Conservation (phyloP, 208 protist genomes). For the Plasmodiophora brassicae region DNA sequence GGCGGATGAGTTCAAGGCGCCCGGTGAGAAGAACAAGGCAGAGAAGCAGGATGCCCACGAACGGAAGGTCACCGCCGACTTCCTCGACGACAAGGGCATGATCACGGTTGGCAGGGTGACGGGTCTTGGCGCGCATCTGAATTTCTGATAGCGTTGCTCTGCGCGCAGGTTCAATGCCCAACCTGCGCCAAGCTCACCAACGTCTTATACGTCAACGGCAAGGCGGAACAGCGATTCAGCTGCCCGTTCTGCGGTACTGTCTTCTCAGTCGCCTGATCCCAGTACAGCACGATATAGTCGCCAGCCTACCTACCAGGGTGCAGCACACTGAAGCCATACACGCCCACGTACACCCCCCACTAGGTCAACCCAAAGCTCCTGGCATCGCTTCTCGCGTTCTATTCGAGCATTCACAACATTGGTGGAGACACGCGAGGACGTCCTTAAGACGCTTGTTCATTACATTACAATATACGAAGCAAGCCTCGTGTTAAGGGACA, state of each 20-base stretch:
- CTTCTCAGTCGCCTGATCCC: background rate
- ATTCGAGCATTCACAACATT: no score
- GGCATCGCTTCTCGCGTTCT: no score
- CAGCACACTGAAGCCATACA: no score
- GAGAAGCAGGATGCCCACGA: background rate
- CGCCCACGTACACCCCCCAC: no score
- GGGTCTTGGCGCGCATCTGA: background rate
- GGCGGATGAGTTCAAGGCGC: background rate
- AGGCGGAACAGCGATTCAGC: background rate
- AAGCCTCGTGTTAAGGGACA: no score
- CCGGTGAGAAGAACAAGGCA: background rate
- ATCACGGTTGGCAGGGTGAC: background rate
- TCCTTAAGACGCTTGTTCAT: no score
- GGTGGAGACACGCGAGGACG: no score
- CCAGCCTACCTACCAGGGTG: no score
- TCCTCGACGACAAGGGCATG: slow-evolving; percentile 13
- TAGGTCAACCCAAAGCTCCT: no score
- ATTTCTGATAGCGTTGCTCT: background rate
- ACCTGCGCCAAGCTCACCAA: background rate
- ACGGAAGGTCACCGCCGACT: background rate
- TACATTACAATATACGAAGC: no score
- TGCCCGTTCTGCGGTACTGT: slow-evolving; percentile 28
- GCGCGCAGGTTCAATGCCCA: slow-evolving; percentile 22
- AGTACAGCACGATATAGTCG: background rate
- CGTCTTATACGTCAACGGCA: background rate